These are phyloP conservation scores for Puccinia hordei DNA, from an alignment of 1,284 basidiomycete genomes.

Conservation along the genomic window DNA sequence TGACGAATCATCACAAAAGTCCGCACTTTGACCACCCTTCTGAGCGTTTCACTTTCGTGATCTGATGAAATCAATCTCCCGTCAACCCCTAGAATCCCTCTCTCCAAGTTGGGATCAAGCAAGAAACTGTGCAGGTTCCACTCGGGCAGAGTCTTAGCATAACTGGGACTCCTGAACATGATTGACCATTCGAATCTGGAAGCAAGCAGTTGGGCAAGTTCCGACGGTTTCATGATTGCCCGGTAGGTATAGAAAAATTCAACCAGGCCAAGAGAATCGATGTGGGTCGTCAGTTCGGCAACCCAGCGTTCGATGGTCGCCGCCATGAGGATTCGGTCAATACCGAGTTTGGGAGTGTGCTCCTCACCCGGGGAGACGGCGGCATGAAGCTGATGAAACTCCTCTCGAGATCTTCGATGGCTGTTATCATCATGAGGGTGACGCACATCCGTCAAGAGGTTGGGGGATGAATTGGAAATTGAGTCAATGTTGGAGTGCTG, in stretches of 20 bases:
- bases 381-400: not conserved
- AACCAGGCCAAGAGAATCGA: slow-evolving; percentile 74
- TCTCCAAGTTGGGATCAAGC: slow-evolving; percentile 57
- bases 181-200: slow-evolving; percentile 84
- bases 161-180: slow-evolving; percentile 59
- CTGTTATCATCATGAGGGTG: not conserved
- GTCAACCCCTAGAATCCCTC: slow-evolving; percentile 49
- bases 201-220: slow-evolving; percentile 75
- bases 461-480: slow-evolving; percentile 6
- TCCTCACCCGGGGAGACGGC: not conserved
- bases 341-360: not conserved
- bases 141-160: slow-evolving; percentile 20
- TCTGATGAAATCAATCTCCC: slow-evolving; percentile 17
- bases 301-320: slow-evolving; percentile 88
- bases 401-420: slow-evolving; percentile 13
- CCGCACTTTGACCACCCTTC: slow-evolving; percentile 75
- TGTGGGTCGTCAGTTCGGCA: slow-evolving; percentile 77
- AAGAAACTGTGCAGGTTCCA: slow-evolving; percentile 54
- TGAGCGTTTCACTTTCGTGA: slow-evolving; percentile 67
- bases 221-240: slow-evolving; percentile 73
- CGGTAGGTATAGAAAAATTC: slow-evolving; percentile 86
- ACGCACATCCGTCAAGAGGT: not conserved
- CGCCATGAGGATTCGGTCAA: slow-evolving; percentile 67
- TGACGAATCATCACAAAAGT: slow-evolving; percentile 82
- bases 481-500: slow-evolving; percentile 10